Evolutionary conservation across 2,329 filamentous ascomycete species (phyloP), one percentile per base, ranked within the genome.

Genomic region (Fusarium phyllophilum): DNA sequence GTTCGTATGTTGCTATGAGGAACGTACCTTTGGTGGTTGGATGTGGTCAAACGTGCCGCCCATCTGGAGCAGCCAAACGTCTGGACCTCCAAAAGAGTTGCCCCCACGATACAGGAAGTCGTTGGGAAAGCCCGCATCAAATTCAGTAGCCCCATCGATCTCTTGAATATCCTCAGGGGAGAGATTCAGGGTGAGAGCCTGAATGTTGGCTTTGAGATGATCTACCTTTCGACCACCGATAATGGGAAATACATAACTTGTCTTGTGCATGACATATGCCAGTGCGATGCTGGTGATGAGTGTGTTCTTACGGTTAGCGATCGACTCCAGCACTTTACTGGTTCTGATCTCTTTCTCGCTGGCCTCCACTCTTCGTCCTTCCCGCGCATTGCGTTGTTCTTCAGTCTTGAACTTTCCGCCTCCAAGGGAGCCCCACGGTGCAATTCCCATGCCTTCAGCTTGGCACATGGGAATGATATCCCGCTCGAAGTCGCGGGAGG

Each of bases 191-290:
- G 84, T 85, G 42, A 95, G 84, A 1, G 91, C 91, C 76, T 91
- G 88, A 73, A 94, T 92, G 77, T 94, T 94, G 65, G 86, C 86
- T 78, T 91, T 88, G 45, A 95, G 83, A 78, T 95, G 92, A 56
- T 91, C 89, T 15, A 93, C 81, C 75, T 90, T 94, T 17, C 92
- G 87, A 1, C 91, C 91, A 17, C 93, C 92, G 9, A 94, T 85
- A 45, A 95, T 90, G 3, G 93, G 93, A 78, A 93, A 94, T 18
- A 94, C 90, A 76, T 93, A 90, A 0, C 91, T 89, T 2, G 90
- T 85, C 83, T 94, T 94, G 73, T 90, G 87, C 86, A 93, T 88
- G 20, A 94, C 90, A 78, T 95, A 95, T 5, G 93, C 92, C 31
- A 95, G 82, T 14, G 93, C 92, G 64, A 88, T 80, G 69, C 84